Evolutionary conservation across 495 filamentous ascomycete genomes (phyloP).

Genomic region (Penicillium steckii): DNA sequence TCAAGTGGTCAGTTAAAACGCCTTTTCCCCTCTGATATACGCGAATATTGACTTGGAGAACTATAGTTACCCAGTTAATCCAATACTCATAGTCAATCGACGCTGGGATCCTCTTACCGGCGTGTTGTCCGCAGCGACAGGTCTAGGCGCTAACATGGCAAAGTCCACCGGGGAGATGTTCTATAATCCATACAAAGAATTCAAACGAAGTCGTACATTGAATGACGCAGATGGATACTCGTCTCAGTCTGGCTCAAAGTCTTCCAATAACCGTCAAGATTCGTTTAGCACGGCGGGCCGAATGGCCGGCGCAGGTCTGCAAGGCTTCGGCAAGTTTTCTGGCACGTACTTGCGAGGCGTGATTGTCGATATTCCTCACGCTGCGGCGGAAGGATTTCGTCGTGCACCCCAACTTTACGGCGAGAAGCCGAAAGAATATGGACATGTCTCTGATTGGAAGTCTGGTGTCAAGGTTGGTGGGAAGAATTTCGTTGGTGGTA

Average conservation of each 20-base stretch:
- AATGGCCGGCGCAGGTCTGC: conserved; percentile 29
- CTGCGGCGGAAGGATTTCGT: conserved; percentile 78
- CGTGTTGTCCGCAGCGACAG: conserved; percentile 38
- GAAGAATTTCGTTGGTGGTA: conserved; percentile 67
- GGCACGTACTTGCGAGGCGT: conserved; percentile 29
- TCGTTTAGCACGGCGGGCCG: conserved; percentile 14
- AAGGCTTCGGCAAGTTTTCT: conserved; percentile 34
- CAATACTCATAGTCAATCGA: conserved; percentile 34
- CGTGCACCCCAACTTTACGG: conserved; percentile 78
- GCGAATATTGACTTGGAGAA: conserved; percentile 3
- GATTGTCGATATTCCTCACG: conserved; percentile 66
- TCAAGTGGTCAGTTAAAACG: conserved; percentile 40
- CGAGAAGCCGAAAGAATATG: conserved; percentile 47
- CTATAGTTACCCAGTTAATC: conserved; percentile 28
- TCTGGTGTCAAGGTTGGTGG: conserved; percentile 30
- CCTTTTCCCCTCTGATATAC: background rate
- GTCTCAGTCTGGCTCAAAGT: conserved; percentile 23
- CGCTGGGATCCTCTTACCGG: conserved; percentile 45
- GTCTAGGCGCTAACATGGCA: conserved; percentile 25
- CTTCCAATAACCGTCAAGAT: background rate
- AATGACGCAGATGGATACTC: background rate
- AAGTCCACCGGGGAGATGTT: conserved; percentile 33
- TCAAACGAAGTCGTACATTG: conserved; percentile 11
- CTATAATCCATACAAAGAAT: conserved; percentile 32
- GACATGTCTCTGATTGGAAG: conserved; percentile 34